These are phyloP conservation scores for Boletus sp. DNA, from an alignment of 768 basidiomycete species.

Conservation along the genomic window DNA sequence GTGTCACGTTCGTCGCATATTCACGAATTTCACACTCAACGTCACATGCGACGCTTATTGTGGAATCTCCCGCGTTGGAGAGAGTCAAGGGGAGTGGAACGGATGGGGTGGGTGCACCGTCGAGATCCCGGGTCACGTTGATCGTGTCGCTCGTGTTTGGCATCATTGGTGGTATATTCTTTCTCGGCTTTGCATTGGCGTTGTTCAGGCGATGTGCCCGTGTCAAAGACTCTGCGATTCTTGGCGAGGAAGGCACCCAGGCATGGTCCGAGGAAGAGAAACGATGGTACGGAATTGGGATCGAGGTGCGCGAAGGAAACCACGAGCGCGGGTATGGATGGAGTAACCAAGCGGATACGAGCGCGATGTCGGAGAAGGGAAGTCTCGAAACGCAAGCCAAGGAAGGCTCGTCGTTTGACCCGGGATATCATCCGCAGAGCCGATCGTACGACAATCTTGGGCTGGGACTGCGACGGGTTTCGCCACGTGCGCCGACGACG, in stretches of 20 bases:
- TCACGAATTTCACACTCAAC: slow-evolving; percentile 65
- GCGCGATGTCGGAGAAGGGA: slow-evolving; percentile 30
- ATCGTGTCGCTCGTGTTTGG: slow-evolving; percentile 64
- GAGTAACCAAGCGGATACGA: slow-evolving; percentile 29
- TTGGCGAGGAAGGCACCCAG: slow-evolving; percentile 55
- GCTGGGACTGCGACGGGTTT: slow-evolving; percentile 51
- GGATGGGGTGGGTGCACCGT: slow-evolving; percentile 39
- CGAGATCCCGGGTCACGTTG: slow-evolving; percentile 51
- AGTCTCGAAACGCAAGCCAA: slow-evolving; percentile 30
- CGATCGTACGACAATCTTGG: slow-evolving; percentile 29
- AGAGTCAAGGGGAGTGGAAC: slow-evolving; percentile 35
- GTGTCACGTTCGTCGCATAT: slow-evolving; percentile 65
- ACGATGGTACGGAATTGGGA: slow-evolving; percentile 63
- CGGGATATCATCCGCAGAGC: slow-evolving; percentile 17
- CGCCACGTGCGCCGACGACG: slow-evolving; percentile 46
- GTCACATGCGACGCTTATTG: slow-evolving; percentile 59
- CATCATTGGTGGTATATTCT: slow-evolving; percentile 55
- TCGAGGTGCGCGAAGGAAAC: slow-evolving; percentile 18
- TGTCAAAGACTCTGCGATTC: slow-evolving; percentile 59
- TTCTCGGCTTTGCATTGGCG: slow-evolving; percentile 55
- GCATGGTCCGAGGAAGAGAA: slow-evolving; percentile 65
- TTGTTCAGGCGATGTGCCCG: slow-evolving; percentile 52
- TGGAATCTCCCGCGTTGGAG: slow-evolving; percentile 43
- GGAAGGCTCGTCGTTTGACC: slow-evolving; percentile 15
- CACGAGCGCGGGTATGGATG: slow-evolving; percentile 31